Base-by-base conservation (phyloP, 2,329 filamentous ascomycete genomes). In the Aspergillus bombycis region DNA sequence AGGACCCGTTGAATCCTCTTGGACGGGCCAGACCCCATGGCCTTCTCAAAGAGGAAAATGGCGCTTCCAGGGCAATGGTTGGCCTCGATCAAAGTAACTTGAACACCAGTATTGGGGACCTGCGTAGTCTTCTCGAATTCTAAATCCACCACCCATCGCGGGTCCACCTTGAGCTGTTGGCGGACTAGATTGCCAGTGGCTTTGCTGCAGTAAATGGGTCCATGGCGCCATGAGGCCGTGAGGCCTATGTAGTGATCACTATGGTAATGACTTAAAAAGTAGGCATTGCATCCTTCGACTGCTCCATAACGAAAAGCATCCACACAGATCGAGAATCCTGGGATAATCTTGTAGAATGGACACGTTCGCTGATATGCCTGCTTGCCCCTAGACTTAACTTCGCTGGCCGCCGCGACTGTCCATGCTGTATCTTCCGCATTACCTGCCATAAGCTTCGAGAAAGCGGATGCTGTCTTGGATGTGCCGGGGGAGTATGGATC, bases 341-440 rank as follows among this genome's bases (percentile, higher is more conserved):
- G 94, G 80, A 99, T 89, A 67, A 98, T 97, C 78, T 99, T 99
- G 82, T 99, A 99, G 72, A 99, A 99, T 0, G 95, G 95, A 73
- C 95, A 99, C 0, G 93, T 97, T 56, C 95, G 88, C 72, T 94
- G 87, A 72, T 94, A 95, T 0, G 94, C 90, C 21, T 91, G 92
- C 74, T 93, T 95, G 26, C 95, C 94, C 46, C 92, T 86, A 2
- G 93, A 89, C 1, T 91, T 86, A 32, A 86, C 81, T 75, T 97
- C 93, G 1, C 91, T 85, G 1, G 92, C 91, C 0, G 94, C 93
- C 14, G 95, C 95, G 41, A 87, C 88, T 1, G 91, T 89, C 95
- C 95, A 99, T 1, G 95, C 95, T 1, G 88, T 85, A 75, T 96
- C 91, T 80, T 99, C 95, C 6, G 91, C 92, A 71, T 97, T 93